Evolutionary conservation across 305 asterid genomes (phyloP).

Genomic region (Vinca major): DNA sequence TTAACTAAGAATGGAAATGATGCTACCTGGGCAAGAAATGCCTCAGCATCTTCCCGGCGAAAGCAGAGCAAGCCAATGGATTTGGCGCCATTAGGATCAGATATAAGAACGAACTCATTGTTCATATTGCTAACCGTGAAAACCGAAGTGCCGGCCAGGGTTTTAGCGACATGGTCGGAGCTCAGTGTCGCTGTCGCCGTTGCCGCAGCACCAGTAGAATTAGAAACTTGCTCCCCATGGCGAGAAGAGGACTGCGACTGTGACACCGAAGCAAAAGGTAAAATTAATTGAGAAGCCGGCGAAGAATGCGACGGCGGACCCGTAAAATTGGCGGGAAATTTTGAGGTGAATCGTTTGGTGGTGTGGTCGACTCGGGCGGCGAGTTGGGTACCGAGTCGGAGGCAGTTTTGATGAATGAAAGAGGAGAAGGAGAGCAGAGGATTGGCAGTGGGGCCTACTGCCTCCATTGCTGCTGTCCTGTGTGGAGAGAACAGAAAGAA

Average conservation of each 20-base stretch:
- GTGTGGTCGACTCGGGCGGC: constrained; percentile 48
- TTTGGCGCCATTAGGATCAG: constrained; percentile 65
- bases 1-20: background rate
- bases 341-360: constrained; percentile 39
- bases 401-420: constrained; percentile 47
- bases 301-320: constrained; percentile 20
- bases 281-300: constrained; percentile 21
- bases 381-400: constrained; percentile 48
- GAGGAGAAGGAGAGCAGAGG: constrained; percentile 55
- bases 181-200: constrained; percentile 22
- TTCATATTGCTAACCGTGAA: constrained; percentile 82
- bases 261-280: constrained; percentile 66
- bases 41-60: constrained; percentile 83
- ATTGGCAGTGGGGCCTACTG: constrained; percentile 38
- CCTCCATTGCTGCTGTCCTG: constrained; percentile 39
- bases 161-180: constrained; percentile 58
- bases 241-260: constrained; percentile 29
- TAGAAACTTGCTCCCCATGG: constrained; percentile 29
- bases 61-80: constrained; percentile 90
- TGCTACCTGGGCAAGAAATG: constrained; percentile 83
- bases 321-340: constrained; percentile 20
- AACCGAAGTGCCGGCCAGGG: constrained; percentile 70
- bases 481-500: background rate
- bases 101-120: constrained; percentile 81
- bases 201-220: background rate